Percentiles rank a stretch among this genome's conserved stretches.
Evolutionary conservation across 78 protist species (phyloP).

Genomic region (Planoprotostelium fungivorum): DNA sequence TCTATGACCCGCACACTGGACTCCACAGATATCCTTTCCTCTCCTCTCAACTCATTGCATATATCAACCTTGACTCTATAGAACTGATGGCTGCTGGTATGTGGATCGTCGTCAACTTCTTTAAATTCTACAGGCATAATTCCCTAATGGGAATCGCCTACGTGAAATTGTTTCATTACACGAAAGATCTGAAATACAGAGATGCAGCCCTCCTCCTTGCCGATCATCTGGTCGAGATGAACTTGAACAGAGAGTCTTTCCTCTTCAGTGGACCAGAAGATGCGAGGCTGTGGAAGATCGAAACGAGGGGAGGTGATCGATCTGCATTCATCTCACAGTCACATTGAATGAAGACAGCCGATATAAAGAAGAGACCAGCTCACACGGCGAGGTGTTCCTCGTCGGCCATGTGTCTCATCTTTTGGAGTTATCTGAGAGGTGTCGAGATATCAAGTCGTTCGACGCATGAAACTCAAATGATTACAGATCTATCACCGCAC

Average conservation of each 20-base stretch:
- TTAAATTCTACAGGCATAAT: neutral
- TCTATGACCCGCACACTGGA: neutral
- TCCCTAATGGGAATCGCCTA: neutral
- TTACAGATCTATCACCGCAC: neutral
- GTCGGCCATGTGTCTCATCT: neutral
- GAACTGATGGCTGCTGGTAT: neutral
- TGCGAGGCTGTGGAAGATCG: neutral
- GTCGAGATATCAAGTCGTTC: neutral
- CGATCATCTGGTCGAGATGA: neutral
- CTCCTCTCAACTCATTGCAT: too few relatives aligned
- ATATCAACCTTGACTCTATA: neutral
- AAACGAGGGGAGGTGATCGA: neutral
- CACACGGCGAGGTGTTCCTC: neutral
- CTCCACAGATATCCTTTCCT: neutral
- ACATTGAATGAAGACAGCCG: neutral
- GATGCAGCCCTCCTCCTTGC: neutral
- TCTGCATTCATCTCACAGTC: neutral
- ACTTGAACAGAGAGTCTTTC: neutral
- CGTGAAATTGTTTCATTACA: neutral
- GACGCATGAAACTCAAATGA: neutral
- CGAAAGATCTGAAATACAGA: neutral
- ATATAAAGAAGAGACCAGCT: neutral
- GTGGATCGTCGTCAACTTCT: neutral
- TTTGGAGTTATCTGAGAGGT: neutral
- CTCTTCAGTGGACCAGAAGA: neutral